Evolutionary conservation across 1,284 basidiomycete species (phyloP).

Genomic region (Cutaneotrichosporon sp.): DNA sequence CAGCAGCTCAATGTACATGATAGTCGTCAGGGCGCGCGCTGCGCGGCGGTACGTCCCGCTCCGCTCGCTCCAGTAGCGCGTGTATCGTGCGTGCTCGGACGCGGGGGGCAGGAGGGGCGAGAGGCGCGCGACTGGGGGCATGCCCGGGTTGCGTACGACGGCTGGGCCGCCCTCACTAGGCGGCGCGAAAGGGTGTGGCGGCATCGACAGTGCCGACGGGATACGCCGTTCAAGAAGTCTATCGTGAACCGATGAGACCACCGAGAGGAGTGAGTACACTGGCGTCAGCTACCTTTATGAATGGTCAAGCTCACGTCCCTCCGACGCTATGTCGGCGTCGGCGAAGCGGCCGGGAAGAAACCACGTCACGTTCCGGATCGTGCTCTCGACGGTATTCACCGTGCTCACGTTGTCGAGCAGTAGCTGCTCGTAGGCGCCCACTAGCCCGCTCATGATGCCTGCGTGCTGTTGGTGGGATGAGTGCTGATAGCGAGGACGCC

Average conservation of each 20-base stretch:
- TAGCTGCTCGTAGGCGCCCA: conserved; percentile 66
- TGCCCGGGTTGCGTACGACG: conserved; percentile 4
- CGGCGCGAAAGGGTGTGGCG: conserved; percentile 52
- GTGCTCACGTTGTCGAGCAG: conserved; percentile 75
- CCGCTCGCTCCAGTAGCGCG: conserved; percentile 70
- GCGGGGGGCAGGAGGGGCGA: conserved; percentile 34
- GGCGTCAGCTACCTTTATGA: too few relatives aligned
- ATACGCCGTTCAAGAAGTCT: conserved; percentile 66
- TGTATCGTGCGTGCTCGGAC: conserved; percentile 55
- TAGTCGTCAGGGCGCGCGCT: conserved; percentile 64
- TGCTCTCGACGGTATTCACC: conserved; percentile 80
- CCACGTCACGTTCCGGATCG: conserved; percentile 84
- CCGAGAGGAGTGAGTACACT: conserved; percentile 45
- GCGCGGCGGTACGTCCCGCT: conserved; percentile 66
- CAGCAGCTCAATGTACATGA: conserved; percentile 72
- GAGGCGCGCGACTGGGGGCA: conserved; percentile 12
- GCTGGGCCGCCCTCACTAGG: conserved; percentile 6
- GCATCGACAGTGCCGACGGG: conserved; percentile 58
- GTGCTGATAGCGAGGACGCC: not conserved
- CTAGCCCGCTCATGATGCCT: conserved; percentile 15
- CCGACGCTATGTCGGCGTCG: conserved; percentile 88
- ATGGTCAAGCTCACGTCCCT: conserved; percentile 66
- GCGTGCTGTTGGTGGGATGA: not conserved
- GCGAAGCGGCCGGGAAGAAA: conserved; percentile 92
- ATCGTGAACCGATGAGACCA: conserved; percentile 63